Evolutionary conservation across 2,329 filamentous ascomycete genomes (phyloP).

Genomic region (Alternaria tenuissima): DNA sequence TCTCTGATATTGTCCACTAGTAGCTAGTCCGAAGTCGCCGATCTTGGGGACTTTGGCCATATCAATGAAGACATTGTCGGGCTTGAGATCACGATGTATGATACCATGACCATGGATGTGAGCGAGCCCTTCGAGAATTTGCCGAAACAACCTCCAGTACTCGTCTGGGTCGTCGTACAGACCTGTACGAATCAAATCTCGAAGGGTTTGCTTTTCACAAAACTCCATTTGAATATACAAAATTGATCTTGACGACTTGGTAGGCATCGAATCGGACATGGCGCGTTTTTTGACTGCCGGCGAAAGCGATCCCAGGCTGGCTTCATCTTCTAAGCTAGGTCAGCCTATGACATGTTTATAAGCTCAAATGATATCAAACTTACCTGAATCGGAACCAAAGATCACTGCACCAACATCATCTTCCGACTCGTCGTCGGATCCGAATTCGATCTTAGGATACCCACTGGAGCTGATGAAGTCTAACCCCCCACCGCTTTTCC

Average conservation of each 20-base stretch:
- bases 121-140: conserved; percentile 86
- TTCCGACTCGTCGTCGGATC: conserved; percentile 62
- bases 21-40: conserved; percentile 94
- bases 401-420: conserved; percentile 46
- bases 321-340: conserved; percentile 54
- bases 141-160: conserved; percentile 88
- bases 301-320: conserved; percentile 44
- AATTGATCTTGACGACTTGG: conserved; percentile 70
- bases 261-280: conserved; percentile 57
- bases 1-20: conserved; percentile 78
- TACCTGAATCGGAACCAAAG: conserved; percentile 52
- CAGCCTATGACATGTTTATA: conserved; percentile 8
- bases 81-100: conserved; percentile 95
- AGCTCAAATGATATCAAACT: neutral
- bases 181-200: conserved; percentile 82
- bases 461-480: conserved; percentile 93
- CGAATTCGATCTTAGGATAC: conserved; percentile 80
- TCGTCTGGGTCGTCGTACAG: conserved; percentile 78
- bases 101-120: conserved; percentile 92
- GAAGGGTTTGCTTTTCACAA: conserved; percentile 90
- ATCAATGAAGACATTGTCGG: conserved; percentile 97
- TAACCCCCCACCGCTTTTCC: conserved; percentile 75
- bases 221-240: conserved; percentile 99
- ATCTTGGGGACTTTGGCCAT: conserved; percentile 90
- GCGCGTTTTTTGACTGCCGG: conserved; percentile 48